Evolutionary conservation across 768 basidiomycete genomes (phyloP).

Genomic region (Lepiota brunneoincarnata): DNA sequence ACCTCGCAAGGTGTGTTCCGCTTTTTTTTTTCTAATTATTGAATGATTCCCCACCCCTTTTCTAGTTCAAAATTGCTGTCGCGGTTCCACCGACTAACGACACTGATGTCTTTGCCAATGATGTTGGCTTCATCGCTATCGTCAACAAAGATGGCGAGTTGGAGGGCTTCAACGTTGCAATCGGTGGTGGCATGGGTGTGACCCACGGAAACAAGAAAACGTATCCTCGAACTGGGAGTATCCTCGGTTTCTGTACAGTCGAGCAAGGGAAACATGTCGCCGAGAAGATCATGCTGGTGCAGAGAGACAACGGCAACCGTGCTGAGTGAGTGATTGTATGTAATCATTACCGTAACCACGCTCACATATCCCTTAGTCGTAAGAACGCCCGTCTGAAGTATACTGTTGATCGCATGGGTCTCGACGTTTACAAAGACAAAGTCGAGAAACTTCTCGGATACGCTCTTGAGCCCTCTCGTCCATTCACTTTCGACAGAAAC

Average conservation of each 20-base stretch:
- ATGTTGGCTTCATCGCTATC: slow-evolving; percentile 96
- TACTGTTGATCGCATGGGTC: slow-evolving; percentile 94
- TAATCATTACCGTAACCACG: not conserved
- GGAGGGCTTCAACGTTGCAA: slow-evolving; percentile 88
- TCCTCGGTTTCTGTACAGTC: slow-evolving; percentile 90
- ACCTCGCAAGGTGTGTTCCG: slow-evolving; percentile 75
- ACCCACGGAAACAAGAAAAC: slow-evolving; percentile 99
- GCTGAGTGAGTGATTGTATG: slow-evolving; percentile 61
- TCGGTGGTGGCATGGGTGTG: slow-evolving; percentile 99
- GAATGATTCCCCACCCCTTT: not conserved
- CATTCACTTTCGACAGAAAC: slow-evolving; percentile 83
- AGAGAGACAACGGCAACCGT: slow-evolving; percentile 95
- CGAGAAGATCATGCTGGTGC: slow-evolving; percentile 90
- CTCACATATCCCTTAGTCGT: slow-evolving; percentile 36
- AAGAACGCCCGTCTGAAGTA: slow-evolving; percentile 94
- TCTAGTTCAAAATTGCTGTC: slow-evolving; percentile 93
- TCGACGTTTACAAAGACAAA: slow-evolving; percentile 81
- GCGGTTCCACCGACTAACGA: slow-evolving; percentile 97
- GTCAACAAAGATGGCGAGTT: slow-evolving; percentile 72
- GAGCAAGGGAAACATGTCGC: slow-evolving; percentile 86
- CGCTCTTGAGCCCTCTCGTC: slow-evolving; percentile 65
- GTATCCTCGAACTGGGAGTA: slow-evolving; percentile 83
- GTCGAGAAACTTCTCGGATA: slow-evolving; percentile 90
- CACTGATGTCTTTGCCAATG: slow-evolving; percentile 93
- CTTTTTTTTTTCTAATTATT: not conserved